These are phyloP conservation scores for Ascochyta viciae-villosae DNA, from an alignment of 2,329 filamentous ascomycete species.

Conservation along the genomic window DNA sequence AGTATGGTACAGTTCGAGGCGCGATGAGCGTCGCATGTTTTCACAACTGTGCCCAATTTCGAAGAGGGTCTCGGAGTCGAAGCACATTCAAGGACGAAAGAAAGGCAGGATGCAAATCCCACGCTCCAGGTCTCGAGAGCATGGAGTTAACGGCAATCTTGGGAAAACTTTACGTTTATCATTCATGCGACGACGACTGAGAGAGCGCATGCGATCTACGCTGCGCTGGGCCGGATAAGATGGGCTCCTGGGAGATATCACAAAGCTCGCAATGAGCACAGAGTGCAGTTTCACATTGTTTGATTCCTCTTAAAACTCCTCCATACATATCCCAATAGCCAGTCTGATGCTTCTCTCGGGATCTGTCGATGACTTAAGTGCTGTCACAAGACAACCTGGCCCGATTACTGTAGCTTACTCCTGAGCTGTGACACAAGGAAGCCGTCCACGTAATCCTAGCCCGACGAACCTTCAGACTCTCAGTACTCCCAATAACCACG, in stretches of 20 bases:
- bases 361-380: neutral
- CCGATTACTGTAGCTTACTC: slow-evolving; percentile 1
- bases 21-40: slow-evolving; percentile 59
- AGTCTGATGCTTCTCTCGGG: slow-evolving; percentile 2
- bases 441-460: slow-evolving; percentile 5
- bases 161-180: neutral
- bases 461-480: neutral
- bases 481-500: slow-evolving; percentile 1
- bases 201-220: neutral
- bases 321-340: slow-evolving; percentile 2
- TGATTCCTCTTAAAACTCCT: slow-evolving; percentile 11
- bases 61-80: neutral
- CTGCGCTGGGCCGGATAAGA: neutral
- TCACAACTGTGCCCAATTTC: neutral
- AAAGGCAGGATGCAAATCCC: too few relatives aligned
- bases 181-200: neutral
- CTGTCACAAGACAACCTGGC: neutral
- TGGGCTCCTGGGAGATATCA: neutral
- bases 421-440: slow-evolving; percentile 3
- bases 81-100: neutral
- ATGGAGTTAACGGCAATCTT: slow-evolving; percentile 16
- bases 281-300: slow-evolving; percentile 11
- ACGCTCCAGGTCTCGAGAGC: neutral
- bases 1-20: slow-evolving; percentile 99
- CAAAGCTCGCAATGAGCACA: neutral